Base-by-base conservation (phyloP, 192 early-diverging fungal genomes). In the Physocladia obscura region DNA sequence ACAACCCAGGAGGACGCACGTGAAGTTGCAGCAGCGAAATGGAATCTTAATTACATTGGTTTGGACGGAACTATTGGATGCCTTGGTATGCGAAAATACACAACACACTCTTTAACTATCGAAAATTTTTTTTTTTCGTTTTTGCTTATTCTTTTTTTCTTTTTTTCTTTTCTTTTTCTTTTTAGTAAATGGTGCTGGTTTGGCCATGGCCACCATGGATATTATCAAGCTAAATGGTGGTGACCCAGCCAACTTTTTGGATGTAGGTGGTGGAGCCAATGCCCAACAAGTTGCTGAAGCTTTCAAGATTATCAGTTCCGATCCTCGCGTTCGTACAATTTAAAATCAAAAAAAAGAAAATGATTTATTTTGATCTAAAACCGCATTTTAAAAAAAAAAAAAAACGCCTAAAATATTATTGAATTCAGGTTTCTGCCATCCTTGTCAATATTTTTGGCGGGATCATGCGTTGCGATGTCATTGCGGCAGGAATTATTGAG, bases 181-280 rank as follows among this genome's bases (percentile, higher is more conserved):
- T 0, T 13, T 34, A 82, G 84, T 97, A 62, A 99, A 99, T 84
- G 97, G 97, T 69, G 95, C 97, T 48, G 97, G 97, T 73, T 87
- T 99, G 39, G 97, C 95, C 77, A 99, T 97, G 97, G 91, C 97
- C 55, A 99, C 97, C 58, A 99, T 97, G 95, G 97, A 99, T 80
- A 99, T 99, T 74, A 97, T 99, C 81, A 97, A 99, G 86, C 86
- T 99, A 56, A 89, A 99, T 84, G 97, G 95, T 61, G 97, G 97
- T 38, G 92, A 93, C 69, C 97, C 97, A 6, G 97, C 95, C 75
- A 99, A 99, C 88, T 99, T 99, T 84, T 88, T 99, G 62, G 95
- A 99, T 79, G 97, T 99, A 69, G 97, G 97, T 68, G 97, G 97
- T 71, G 90, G 93, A 74, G 95, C 97, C 57, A 93, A 90, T 24